phyloP scores from a whole-genome alignment of 2,329 filamentous ascomycete species.

The Trichophyton schoenleinii region DNA sequence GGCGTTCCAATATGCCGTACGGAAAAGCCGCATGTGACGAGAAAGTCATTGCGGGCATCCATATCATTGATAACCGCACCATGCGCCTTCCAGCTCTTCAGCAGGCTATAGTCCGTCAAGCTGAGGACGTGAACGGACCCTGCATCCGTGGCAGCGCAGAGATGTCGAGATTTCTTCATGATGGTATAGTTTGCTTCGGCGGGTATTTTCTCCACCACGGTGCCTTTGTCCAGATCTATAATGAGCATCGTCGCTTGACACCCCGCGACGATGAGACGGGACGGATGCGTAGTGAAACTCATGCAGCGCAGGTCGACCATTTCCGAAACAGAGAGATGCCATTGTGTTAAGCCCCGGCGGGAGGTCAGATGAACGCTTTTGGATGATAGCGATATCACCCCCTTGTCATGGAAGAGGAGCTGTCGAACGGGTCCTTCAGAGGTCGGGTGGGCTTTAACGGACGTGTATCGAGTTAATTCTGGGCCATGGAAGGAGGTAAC shows the following conservation, averaged over 20 bases:
- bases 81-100: conserved; percentile 86
- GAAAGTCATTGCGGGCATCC: conserved; percentile 89
- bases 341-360: conserved; percentile 68
- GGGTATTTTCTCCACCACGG: conserved; percentile 57
- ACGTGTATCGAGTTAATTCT: conserved; percentile 80
- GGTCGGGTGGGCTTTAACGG: conserved; percentile 64
- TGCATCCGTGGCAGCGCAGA: conserved; percentile 76
- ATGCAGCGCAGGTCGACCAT: conserved; percentile 88
- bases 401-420: conserved; percentile 80
- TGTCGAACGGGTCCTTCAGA: conserved; percentile 72
- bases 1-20: conserved; percentile 65
- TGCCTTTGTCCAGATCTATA: conserved; percentile 58
- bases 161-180: conserved; percentile 78
- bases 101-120: conserved; percentile 59
- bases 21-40: conserved; percentile 91
- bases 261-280: conserved; percentile 76
- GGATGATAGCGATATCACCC: conserved; percentile 71
- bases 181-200: conserved; percentile 71
- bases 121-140: conserved; percentile 82
- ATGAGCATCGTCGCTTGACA: conserved; percentile 76
- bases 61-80: conserved; percentile 85
- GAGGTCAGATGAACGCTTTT: conserved; percentile 80
- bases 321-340: conserved; percentile 68
- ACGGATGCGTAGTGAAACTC: conserved; percentile 83
- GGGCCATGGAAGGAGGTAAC: conserved; percentile 78